Percentiles rank a stretch among this genome's conserved stretches.
Conservation (phyloP, 2,329 filamentous ascomycete species). For the Phyllosticta citribraziliensis region DNA sequence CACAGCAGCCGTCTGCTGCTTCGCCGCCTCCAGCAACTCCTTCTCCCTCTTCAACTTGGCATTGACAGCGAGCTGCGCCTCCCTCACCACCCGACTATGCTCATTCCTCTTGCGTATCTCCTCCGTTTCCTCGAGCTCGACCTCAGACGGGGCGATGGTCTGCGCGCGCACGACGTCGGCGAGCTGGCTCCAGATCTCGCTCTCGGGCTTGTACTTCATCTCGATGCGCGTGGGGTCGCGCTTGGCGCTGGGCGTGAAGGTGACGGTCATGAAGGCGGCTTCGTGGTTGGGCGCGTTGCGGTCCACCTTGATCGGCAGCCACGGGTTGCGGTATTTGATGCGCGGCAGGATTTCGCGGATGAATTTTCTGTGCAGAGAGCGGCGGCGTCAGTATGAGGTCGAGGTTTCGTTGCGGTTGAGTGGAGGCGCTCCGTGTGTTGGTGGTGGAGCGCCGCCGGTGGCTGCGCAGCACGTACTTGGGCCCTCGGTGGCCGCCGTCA, state of each 20-base stretch:
- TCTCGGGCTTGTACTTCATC: conserved; percentile 53
- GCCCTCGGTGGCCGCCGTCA: conserved; percentile 60
- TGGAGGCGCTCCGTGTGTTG: neutral
- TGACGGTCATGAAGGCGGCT: conserved; percentile 55
- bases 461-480: conserved; percentile 42
- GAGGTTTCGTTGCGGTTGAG: conserved; percentile 8
- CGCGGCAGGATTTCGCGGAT: conserved; percentile 74
- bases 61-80: conserved; percentile 42
- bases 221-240: conserved; percentile 33
- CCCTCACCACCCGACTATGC: conserved; percentile 45
- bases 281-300: conserved; percentile 45
- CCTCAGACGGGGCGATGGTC: conserved; percentile 45
- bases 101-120: conserved; percentile 46
- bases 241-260: conserved; percentile 32
- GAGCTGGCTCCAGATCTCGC: conserved; percentile 54
- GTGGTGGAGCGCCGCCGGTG: neutral
- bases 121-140: conserved; percentile 51
- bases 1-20: neutral
- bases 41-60: conserved; percentile 53
- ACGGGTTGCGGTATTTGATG: conserved; percentile 90
- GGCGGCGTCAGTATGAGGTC: conserved; percentile 29
- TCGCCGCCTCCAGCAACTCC: conserved; percentile 38
- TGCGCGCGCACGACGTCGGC: conserved; percentile 53
- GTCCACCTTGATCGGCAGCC: conserved; percentile 71
- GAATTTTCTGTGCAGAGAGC: conserved; percentile 59